Conservation (phyloP, 441 rosid species). For the Pelargonium cotyledonis region DNA sequence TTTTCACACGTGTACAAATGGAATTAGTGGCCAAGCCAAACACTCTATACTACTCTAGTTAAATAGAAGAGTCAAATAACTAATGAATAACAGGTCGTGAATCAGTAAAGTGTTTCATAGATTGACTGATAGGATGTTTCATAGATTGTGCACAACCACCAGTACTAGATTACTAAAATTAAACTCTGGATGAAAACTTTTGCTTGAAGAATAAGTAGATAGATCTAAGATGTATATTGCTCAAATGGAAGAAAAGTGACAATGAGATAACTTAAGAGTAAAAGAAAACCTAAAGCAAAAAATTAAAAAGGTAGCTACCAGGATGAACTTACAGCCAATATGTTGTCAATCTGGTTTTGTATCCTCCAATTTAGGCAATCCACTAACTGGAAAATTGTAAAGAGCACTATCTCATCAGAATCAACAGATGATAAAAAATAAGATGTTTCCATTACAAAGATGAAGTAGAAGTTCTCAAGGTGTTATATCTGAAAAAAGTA, state of each 20-base stretch:
- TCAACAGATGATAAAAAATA: conserved; percentile 5
- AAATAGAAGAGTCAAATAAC: neutral
- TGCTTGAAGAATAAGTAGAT: neutral
- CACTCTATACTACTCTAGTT: too few relatives aligned
- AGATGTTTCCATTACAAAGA: neutral
- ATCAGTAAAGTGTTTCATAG: neutral
- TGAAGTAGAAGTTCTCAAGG: neutral
- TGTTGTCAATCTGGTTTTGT: conserved; percentile 73
- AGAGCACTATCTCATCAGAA: conserved; percentile 16
- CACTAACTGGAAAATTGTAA: conserved; percentile 49
- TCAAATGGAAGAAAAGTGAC: neutral
- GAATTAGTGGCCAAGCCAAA: neutral
- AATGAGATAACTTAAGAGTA: neutral
- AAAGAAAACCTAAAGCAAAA: neutral
- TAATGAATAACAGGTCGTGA: too few relatives aligned
- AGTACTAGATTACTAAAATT: neutral
- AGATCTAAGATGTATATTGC: neutral
- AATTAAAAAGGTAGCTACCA: conserved; percentile 2
- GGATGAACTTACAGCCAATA: conserved; percentile 54
- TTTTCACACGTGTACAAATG: neutral
- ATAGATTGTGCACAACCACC: neutral
- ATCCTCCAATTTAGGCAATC: conserved; percentile 82
- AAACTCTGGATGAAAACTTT: neutral
- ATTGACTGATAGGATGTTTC: neutral
- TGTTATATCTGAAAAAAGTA: neutral